Percentiles rank a stretch among this genome's conserved stretches.
phyloP scores from a whole-genome alignment of 31 red algal species.

The Endocladia muricata region DNA sequence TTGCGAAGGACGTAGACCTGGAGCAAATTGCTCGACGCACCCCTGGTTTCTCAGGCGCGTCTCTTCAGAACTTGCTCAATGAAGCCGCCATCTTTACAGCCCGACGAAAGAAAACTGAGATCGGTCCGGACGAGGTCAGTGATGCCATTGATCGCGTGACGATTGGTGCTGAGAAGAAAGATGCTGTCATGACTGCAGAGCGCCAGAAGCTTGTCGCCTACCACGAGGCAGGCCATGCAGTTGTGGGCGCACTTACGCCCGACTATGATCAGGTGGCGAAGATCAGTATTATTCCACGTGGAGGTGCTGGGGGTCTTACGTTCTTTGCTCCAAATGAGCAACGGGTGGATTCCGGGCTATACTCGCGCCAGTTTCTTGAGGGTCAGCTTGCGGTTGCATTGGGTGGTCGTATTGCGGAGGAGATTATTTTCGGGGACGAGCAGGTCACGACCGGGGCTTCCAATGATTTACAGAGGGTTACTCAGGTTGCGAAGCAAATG shows the following conservation, averaged over 20 bases:
- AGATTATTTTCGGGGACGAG: conserved; percentile 90
- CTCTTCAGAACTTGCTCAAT: conserved; percentile 92
- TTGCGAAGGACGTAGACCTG: conserved; percentile 84
- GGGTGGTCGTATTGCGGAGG: conserved; percentile 95
- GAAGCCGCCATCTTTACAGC: conserved; percentile 98
- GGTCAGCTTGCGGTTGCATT: conserved; percentile 92
- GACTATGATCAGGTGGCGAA: conserved; percentile 98
- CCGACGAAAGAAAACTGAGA: conserved; percentile 79
- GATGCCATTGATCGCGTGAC: conserved; percentile 94
- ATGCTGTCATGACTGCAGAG: conserved; percentile 79
- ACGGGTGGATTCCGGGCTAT: conserved; percentile 91
- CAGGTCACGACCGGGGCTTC: conserved; percentile 95
- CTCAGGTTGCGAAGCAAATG: conserved; percentile 90
- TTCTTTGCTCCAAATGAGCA: conserved; percentile 98
- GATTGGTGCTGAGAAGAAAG: conserved; percentile 95
- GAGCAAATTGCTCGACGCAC: conserved; percentile 94
- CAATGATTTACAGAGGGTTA: conserved; percentile 96
- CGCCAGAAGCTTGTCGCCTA: conserved; percentile 94
- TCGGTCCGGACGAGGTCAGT: conserved; percentile 90
- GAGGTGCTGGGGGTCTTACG: conserved; percentile 93
- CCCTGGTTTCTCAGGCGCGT: conserved; percentile 94
- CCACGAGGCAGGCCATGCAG: conserved; percentile 97
- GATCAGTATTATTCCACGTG: conserved; percentile 95
- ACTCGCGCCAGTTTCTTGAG: conserved; percentile 95
- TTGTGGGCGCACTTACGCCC: conserved; percentile 95